phyloP scores from a whole-genome alignment of 441 rosid species.

The Gossypium trilobum region DNA sequence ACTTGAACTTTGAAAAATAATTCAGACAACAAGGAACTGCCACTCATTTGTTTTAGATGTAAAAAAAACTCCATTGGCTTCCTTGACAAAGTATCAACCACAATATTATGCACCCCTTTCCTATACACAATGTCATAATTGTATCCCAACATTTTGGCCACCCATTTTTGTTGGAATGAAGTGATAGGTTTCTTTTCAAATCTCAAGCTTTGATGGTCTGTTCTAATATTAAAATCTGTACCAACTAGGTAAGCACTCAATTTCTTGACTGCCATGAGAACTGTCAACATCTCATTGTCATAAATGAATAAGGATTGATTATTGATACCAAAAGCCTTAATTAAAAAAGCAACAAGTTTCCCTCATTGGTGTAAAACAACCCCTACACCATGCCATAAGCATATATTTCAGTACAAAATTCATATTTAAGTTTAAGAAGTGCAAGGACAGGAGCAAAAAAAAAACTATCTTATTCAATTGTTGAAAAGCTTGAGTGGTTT shows the following conservation, averaged over 20 bases:
- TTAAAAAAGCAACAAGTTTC: background rate
- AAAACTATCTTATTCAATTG: background rate
- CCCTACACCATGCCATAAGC: background rate
- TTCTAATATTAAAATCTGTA: background rate
- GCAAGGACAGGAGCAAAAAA: background rate
- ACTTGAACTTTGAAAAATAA: too few species aligned
- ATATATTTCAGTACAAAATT: background rate
- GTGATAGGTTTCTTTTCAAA: background rate
- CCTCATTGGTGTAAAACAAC: background rate
- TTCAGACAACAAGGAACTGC: background rate
- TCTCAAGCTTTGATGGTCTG: background rate
- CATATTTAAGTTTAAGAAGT: too few species aligned
- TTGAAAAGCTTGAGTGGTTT: background rate
- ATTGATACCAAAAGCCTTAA: background rate
- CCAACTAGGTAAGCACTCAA: background rate
- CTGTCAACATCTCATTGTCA: background rate
- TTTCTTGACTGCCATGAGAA: background rate
- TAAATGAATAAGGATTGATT: background rate
- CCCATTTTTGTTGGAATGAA: background rate
- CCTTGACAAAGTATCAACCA: background rate
- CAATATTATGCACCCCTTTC: background rate
- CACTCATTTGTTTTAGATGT: background rate
- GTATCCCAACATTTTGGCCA: background rate
- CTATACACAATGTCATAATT: background rate
- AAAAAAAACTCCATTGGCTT: background rate